Conservation (phyloP, 1,139 yeast genomes). For the Spathaspora sp. region DNA sequence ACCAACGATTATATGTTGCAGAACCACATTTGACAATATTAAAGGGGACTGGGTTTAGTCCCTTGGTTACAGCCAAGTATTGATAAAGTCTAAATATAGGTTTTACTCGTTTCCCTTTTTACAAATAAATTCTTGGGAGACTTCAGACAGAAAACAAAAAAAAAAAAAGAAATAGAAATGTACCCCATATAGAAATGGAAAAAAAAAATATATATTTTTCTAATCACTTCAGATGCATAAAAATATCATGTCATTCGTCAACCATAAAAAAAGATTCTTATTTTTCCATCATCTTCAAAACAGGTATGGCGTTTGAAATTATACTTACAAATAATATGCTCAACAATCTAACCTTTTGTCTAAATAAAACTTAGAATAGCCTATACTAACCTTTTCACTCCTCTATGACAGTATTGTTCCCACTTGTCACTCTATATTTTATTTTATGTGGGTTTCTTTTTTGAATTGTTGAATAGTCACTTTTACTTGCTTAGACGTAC, state of each 20-base stretch:
- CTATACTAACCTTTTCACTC: no score
- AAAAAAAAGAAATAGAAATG: no score
- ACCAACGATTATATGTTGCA: not conserved
- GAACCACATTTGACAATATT: not conserved
- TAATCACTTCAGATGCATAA: not conserved
- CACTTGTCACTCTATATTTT: not conserved
- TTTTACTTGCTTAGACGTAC: slow-evolving; percentile 1
- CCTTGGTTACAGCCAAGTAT: no score
- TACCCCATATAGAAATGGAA: not conserved
- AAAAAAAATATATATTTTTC: not conserved
- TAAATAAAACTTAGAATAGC: not conserved
- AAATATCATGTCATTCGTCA: slow-evolving; percentile 1
- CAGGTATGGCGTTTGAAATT: not conserved
- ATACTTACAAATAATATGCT: not conserved
- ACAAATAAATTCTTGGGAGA: no score
- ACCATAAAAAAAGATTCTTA: not conserved
- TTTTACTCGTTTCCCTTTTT: no score
- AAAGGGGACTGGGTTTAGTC: no score
- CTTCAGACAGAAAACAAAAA: no score
- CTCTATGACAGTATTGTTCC: not conserved
- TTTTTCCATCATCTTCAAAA: not conserved
- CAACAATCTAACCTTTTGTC: not conserved
- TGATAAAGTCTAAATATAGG: no score
- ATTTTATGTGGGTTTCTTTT: not conserved
- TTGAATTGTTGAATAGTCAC: not conserved